Evolutionary conservation across 768 basidiomycete genomes (phyloP).

Genomic region (Termitomyces heimii): DNA sequence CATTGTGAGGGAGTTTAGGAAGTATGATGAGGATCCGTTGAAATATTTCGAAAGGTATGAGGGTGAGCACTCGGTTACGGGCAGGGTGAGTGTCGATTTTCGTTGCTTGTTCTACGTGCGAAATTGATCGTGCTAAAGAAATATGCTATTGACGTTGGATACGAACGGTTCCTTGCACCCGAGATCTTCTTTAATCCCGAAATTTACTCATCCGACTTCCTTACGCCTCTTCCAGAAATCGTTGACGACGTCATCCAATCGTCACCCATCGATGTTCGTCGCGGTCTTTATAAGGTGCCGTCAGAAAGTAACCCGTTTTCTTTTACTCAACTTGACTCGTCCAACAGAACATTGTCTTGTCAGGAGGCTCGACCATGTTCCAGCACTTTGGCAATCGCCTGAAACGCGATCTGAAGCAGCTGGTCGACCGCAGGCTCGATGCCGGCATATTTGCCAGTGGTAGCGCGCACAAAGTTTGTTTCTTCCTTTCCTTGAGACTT

Average conservation of each 20-base stretch:
- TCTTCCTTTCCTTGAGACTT: background rate
- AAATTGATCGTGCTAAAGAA: conserved; percentile 43
- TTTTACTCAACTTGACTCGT: background rate
- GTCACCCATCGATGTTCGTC: conserved; percentile 94
- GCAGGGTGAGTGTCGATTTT: conserved; percentile 52
- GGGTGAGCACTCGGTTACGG: conserved; percentile 89
- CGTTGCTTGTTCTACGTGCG: background rate
- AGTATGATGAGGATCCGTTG: conserved; percentile 94
- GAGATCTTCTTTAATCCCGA: conserved; percentile 99
- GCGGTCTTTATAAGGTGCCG: conserved; percentile 90
- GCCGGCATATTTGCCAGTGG: conserved; percentile 71
- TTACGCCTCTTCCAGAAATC: conserved; percentile 93
- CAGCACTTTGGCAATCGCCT: conserved; percentile 96
- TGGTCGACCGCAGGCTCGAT: conserved; percentile 89
- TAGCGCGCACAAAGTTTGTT: conserved; percentile 62
- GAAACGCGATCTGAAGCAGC: conserved; percentile 90
- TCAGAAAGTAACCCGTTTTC: background rate
- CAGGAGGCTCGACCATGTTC: conserved; percentile 99
- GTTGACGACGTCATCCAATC: conserved; percentile 95
- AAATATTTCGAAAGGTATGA: conserved; percentile 94
- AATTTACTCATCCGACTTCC: conserved; percentile 95
- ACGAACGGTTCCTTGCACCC: conserved; percentile 97
- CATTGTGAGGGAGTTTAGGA: conserved; percentile 97
- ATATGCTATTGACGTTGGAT: conserved; percentile 93
- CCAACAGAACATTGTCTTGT: conserved; percentile 87